Base-by-base conservation (phyloP, 805 yeast species). In the Pichia membranifaciens region DNA sequence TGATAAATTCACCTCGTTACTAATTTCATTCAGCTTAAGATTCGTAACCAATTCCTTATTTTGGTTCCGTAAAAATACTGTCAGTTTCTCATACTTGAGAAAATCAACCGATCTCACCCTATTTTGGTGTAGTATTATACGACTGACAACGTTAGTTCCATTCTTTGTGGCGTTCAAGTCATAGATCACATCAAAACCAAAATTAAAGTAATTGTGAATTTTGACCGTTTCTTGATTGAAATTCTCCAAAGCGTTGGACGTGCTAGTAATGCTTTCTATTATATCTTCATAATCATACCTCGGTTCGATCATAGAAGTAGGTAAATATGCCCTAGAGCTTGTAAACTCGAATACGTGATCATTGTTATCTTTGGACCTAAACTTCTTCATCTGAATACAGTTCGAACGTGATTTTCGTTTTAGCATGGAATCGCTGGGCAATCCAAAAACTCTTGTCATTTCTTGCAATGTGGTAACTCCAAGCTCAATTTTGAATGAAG, bases 121-220 rank as follows among this genome's bases (percentile, higher is more conserved):
- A 32, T 82, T 82, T 51, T 70, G 70, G 56, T 80, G 84, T 9
- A 78, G 34, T 1, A 77, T 66, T 3, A 80, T 49, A 49, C 78
- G 79, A 34, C 64, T 65, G 17, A 79, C 62, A 1, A 65, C 58
- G 4, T 75, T 54, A 5, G 37, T 34, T 5, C 54, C 49, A 9
- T 58, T 72, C 20, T 61, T 57, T 8, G 45, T 43, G 0, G 23
- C 21, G 9, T 59, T 56, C 32, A 75, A 62, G 35, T 72, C 71
- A 58, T 77, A 80, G 21, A 79, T 59, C 8, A 79, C 58, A 58
- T 80, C 86, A 36, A 79, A 60, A 0, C 86, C 86, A 52, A 58
- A 67, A 20, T 68, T 58, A 58, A 72, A 80, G 57, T 80, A 80
- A 56, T 79, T 80, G 59, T 80, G 84, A 52, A 79, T 75, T 42